Conservation (phyloP, 2,329 filamentous ascomycete genomes). For the Ceratocystis lukuohia region DNA sequence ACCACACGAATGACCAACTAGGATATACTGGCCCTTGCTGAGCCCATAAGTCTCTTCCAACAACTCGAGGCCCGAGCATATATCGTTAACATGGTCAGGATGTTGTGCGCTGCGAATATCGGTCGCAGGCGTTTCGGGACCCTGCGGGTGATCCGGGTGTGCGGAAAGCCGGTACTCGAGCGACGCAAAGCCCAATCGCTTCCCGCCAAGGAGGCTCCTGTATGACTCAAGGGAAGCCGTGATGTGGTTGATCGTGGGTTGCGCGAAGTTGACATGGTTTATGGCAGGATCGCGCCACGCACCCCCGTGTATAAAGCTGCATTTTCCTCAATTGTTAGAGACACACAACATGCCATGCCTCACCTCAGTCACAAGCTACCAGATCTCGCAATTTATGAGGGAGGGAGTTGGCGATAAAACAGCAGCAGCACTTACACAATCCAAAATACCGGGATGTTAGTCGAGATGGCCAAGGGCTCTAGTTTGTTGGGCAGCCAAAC, state of each 20-base stretch:
- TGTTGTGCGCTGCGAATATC: constrained; percentile 37
- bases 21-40: constrained; percentile 35
- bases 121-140: constrained; percentile 16
- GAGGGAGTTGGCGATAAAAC: neutral
- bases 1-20: constrained; percentile 50
- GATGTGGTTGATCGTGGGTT: constrained; percentile 6
- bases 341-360: neutral
- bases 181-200: constrained; percentile 25
- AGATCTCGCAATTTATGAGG: too few relatives aligned
- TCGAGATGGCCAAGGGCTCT: neutral
- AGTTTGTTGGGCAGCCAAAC: constrained; percentile 2
- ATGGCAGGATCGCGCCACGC: constrained; percentile 23
- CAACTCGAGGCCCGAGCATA: constrained; percentile 38
- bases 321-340: neutral
- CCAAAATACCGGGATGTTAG: neutral
- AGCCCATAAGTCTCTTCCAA: constrained; percentile 36
- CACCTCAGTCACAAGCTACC: too few relatives aligned
- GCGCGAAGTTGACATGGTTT: constrained; percentile 18
- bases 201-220: neutral
- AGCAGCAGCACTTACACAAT: neutral
- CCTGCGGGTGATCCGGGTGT: constrained; percentile 33
- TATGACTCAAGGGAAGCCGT: neutral
- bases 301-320: constrained; percentile 24
- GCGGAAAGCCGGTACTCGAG: constrained; percentile 50
- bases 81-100: constrained; percentile 46